A percentile compares a stretch with the other conserved stretches of the same genome.
Evolutionary conservation across 2,329 filamentous ascomycete species (phyloP).

Genomic region (Neofusicoccum laricinum): DNA sequence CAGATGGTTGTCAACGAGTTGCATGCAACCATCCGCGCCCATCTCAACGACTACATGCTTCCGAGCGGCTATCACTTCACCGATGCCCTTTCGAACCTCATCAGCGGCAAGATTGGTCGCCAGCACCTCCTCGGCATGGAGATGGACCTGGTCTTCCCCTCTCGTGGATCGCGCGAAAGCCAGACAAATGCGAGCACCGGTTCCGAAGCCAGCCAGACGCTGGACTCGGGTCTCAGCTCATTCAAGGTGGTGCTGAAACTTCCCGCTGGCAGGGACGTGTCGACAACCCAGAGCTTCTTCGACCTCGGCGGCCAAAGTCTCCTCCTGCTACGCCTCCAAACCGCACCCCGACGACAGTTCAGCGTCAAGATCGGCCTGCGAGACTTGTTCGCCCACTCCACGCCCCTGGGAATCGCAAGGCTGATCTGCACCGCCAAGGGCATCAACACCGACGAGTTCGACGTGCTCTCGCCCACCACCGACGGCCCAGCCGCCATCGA

Average conservation of each 20-base stretch:
- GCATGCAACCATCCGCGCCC: constrained; percentile 32
- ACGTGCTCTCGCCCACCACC: background rate
- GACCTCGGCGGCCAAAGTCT: constrained; percentile 36
- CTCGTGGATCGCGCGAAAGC: background rate
- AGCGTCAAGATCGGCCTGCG: background rate
- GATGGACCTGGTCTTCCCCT: background rate
- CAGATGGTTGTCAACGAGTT: constrained; percentile 28
- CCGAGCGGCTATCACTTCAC: constrained; percentile 2
- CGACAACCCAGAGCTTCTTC: constrained; percentile 31
- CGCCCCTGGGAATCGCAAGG: background rate
- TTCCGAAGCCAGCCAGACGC: background rate
- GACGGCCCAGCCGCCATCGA: background rate
- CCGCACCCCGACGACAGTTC: background rate
- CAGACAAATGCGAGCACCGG: background rate
- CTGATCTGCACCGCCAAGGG: background rate
- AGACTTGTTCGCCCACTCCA: background rate
- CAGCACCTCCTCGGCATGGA: background rate
- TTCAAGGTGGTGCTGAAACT: background rate
- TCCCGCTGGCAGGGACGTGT: background rate
- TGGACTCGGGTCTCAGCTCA: background rate
- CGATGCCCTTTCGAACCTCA: background rate
- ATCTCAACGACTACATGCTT: constrained; percentile 6
- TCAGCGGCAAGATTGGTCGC: constrained; percentile 1
- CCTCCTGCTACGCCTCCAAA: constrained; percentile 29
- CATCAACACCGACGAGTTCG: background rate